phyloP scores from a whole-genome alignment of 768 basidiomycete genomes.

The Amanita phalloides region DNA sequence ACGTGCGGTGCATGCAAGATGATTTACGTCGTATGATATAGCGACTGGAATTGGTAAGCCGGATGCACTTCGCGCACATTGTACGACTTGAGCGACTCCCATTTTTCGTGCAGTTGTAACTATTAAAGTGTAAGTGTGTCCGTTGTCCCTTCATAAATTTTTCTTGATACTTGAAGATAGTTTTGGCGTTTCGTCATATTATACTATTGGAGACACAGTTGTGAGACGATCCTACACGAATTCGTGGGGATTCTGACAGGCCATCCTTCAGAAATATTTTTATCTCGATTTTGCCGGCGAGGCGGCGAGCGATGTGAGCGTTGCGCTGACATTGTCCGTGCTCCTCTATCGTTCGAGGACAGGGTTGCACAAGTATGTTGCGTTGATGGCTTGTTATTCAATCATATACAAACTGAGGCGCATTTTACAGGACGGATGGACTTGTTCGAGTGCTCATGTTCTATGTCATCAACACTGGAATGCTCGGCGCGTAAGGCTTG shows the following conservation, averaged over 20 bases:
- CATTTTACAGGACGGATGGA: conserved; percentile 34
- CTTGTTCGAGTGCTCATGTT: conserved; percentile 35
- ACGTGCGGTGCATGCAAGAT: neutral
- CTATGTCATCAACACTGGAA: conserved; percentile 47
- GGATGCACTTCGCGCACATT: neutral
- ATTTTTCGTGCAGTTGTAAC: conserved; percentile 30
- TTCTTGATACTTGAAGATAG: conserved; percentile 14
- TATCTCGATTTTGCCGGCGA: conserved; percentile 42
- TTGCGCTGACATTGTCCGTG: conserved; percentile 38
- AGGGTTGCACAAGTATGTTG: conserved; percentile 33
- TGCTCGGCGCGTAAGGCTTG: conserved; percentile 28
- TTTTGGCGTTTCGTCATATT: conserved; percentile 25
- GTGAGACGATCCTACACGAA: conserved; percentile 16
- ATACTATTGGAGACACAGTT: conserved; percentile 25
- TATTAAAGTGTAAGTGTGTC: conserved; percentile 32
- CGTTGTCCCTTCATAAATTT: neutral
- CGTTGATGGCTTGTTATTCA: neutral
- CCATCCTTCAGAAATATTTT: conserved; percentile 28
- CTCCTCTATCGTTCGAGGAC: conserved; percentile 38
- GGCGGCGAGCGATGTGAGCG: conserved; percentile 38
- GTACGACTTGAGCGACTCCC: neutral
- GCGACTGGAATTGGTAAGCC: conserved; percentile 27
- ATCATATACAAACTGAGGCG: neutral
- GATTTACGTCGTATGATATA: conserved; percentile 8
- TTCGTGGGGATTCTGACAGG: neutral